phyloP scores from a whole-genome alignment of 495 filamentous ascomycete genomes.

The Penicillium cosmopolitanum region DNA sequence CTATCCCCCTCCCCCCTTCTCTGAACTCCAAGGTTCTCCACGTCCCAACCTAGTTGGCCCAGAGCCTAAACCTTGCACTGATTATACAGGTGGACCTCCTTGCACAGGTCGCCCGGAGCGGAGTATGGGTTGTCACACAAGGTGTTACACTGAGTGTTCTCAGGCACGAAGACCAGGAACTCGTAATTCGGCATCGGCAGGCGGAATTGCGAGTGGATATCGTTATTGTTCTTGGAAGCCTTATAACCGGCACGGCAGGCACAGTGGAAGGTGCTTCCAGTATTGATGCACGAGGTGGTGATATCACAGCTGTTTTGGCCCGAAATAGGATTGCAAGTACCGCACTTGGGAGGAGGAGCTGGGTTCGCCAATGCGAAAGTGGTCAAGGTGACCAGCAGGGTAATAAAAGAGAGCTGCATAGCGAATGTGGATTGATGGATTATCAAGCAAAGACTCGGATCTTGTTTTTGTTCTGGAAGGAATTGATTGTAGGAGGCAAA shows the following conservation, averaged over 20 bases:
- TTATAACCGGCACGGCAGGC: conserved; percentile 71
- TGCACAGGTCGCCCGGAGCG: conserved; percentile 36
- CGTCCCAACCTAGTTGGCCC: not conserved
- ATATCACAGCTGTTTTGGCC: conserved; percentile 47
- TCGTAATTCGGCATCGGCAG: conserved; percentile 44
- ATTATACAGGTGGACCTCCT: conserved; percentile 38
- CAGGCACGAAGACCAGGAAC: conserved; percentile 48
- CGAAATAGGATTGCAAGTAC: conserved; percentile 49
- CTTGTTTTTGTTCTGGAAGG: conserved; percentile 3
- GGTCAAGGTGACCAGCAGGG: conserved; percentile 27
- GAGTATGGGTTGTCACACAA: conserved; percentile 43
- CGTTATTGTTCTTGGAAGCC: conserved; percentile 47
- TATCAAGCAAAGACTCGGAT: not conserved
- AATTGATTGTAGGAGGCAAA: conserved; percentile 13
- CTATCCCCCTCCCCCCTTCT: not conserved
- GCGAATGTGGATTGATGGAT: conserved; percentile 7
- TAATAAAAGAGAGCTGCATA: conserved; percentile 34
- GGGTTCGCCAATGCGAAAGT: conserved; percentile 30
- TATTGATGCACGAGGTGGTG: conserved; percentile 56
- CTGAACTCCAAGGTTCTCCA: not conserved
- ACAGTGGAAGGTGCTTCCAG: conserved; percentile 74
- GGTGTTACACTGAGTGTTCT: conserved; percentile 42
- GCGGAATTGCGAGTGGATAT: conserved; percentile 44
- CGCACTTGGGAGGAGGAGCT: conserved; percentile 28
- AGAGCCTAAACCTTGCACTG: conserved; percentile 33